Percentiles rank a stretch among this genome's conserved stretches.
Conservation (phyloP, 2,329 filamentous ascomycete species). For the Aspergillus unguis region DNA sequence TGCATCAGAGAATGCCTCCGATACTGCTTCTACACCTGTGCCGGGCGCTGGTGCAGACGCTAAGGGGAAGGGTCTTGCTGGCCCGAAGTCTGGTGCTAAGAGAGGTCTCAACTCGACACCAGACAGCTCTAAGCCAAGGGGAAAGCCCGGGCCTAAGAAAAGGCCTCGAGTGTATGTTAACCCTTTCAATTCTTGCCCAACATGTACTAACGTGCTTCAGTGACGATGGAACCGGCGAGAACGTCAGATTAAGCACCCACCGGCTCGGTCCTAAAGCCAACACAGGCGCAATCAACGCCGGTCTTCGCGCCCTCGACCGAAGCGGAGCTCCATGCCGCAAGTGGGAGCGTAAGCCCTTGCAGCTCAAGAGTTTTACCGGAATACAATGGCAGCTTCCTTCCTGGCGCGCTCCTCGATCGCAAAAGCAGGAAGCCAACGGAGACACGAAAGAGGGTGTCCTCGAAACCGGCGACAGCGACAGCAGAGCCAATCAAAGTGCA, state of each 20-base stretch:
- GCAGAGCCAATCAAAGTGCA: slow-evolving; percentile 54
- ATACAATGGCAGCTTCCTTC: slow-evolving; percentile 75
- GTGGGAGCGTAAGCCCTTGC: slow-evolving; percentile 81
- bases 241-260: slow-evolving; percentile 49
- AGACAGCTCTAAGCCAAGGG: slow-evolving; percentile 66
- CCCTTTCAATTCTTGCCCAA: background rate
- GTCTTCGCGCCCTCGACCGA: slow-evolving; percentile 87
- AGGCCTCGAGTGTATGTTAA: slow-evolving; percentile 82
- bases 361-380: slow-evolving; percentile 89
- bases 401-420: slow-evolving; percentile 63
- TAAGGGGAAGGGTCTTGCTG: slow-evolving; percentile 71
- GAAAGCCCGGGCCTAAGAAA: slow-evolving; percentile 95
- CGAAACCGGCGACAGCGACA: slow-evolving; percentile 54
- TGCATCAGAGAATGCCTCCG: slow-evolving; percentile 42
- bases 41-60: slow-evolving; percentile 37
- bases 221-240: slow-evolving; percentile 50
- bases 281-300: slow-evolving; percentile 94
- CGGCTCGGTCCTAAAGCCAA: slow-evolving; percentile 96
- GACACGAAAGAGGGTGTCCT: slow-evolving; percentile 56
- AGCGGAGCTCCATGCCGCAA: slow-evolving; percentile 87
- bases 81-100: slow-evolving; percentile 64
- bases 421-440: slow-evolving; percentile 55
- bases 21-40: slow-evolving; percentile 39
- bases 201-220: slow-evolving; percentile 28
- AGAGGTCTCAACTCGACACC: slow-evolving; percentile 51